These are phyloP conservation scores for Malassezia dermatis DNA, from an alignment of 1,284 basidiomycete genomes.

Conservation along the genomic window DNA sequence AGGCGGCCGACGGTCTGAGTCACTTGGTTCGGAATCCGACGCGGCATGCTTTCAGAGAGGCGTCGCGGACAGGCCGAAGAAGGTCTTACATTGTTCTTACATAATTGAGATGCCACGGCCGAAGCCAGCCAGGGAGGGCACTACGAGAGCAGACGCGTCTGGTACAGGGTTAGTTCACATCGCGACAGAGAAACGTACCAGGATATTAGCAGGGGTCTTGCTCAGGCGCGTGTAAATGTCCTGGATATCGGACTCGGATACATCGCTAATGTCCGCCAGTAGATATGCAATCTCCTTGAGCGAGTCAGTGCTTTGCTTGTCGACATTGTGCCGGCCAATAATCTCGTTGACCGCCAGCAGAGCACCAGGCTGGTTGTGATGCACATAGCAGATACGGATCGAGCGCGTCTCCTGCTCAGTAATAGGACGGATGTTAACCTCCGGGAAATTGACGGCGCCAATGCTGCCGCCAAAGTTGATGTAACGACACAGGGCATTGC, in stretches of 20 bases:
- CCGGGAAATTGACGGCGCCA: slow-evolving; percentile 96
- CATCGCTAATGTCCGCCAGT: slow-evolving; percentile 88
- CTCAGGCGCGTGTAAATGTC: slow-evolving; percentile 73
- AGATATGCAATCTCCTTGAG: slow-evolving; percentile 90
- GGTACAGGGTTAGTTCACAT: background rate
- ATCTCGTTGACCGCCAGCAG: slow-evolving; percentile 86
- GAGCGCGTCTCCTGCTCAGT: slow-evolving; percentile 63
- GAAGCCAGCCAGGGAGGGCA: background rate
- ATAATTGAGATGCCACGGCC: background rate
- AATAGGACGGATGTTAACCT: slow-evolving; percentile 89
- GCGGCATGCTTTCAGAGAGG: slow-evolving; percentile 56
- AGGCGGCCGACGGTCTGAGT: slow-evolving; percentile 77
- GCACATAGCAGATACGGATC: slow-evolving; percentile 88
- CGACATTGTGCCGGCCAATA: slow-evolving; percentile 88
- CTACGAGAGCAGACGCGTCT: slow-evolving; percentile 15
- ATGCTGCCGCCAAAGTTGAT: slow-evolving; percentile 78
- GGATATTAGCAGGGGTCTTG: slow-evolving; percentile 54
- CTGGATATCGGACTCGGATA: slow-evolving; percentile 70
- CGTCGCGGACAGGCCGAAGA: background rate
- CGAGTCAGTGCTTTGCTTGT: slow-evolving; percentile 96
- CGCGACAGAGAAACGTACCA: slow-evolving; percentile 18
- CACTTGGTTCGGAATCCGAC: slow-evolving; percentile 74
- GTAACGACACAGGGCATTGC: slow-evolving; percentile 72
- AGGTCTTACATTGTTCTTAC: background rate
- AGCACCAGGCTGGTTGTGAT: slow-evolving; percentile 94